phyloP scores from a whole-genome alignment of 129 eudicot genomes.

The Chrysanthemum lavandulifolium region DNA sequence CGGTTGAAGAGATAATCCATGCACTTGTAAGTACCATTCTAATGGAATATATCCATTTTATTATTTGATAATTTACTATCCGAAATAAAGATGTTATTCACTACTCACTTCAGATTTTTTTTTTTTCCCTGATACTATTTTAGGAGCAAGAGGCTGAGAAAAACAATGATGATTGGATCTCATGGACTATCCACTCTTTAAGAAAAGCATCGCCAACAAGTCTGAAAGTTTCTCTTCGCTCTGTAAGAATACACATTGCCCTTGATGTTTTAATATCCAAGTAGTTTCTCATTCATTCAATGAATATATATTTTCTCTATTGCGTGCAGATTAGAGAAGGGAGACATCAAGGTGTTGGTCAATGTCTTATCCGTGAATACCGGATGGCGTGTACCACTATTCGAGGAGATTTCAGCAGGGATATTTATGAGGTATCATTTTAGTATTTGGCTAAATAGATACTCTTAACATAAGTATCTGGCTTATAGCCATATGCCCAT shows the following conservation, averaged over 20 bases:
- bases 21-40: conserved; percentile 58
- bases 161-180: conserved; percentile 75
- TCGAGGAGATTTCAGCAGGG: conserved; percentile 78
- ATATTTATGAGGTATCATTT: conserved; percentile 67
- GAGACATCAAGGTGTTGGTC: conserved; percentile 88
- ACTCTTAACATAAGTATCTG: neutral
- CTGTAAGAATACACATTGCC: conserved; percentile 42
- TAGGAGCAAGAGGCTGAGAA: conserved; percentile 65
- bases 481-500: neutral
- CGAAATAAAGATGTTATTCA: too few relatives aligned
- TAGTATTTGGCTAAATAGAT: conserved; percentile 13
- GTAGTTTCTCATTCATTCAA: neutral
- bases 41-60: neutral
- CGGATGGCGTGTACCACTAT: conserved; percentile 77
- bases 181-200: conserved; percentile 59
- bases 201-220: conserved; percentile 92
- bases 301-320: conserved; percentile 5
- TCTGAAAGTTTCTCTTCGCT: conserved; percentile 86
- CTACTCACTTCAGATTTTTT: too few relatives aligned
- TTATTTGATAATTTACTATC: neutral
- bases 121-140: neutral
- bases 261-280: neutral
- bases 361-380: conserved; percentile 85
- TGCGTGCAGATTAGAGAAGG: conserved; percentile 84
- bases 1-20: conserved; percentile 72